Conservation (phyloP, 345 rosid genomes). For the Trapa bicornis region DNA sequence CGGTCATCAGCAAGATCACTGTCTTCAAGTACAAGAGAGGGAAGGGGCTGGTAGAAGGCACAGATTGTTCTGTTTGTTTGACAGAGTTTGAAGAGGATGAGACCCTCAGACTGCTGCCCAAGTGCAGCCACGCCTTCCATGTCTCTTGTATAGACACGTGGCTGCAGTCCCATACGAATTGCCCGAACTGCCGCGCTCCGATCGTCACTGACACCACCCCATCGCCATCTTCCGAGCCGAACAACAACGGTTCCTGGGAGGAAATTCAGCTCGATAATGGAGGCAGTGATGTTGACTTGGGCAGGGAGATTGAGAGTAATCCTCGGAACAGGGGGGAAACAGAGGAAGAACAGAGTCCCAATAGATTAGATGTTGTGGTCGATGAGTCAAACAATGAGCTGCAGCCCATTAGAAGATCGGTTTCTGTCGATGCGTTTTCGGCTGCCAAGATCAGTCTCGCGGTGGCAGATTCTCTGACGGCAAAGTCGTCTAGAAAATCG, state of each 20-base stretch:
- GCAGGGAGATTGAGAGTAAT: constrained; percentile 1
- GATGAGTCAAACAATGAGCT: constrained; percentile 13
- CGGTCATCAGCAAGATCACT: constrained; percentile 43
- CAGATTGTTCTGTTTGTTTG: constrained; percentile 70
- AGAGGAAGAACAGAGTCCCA: constrained; percentile 10
- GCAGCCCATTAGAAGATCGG: constrained; percentile 50
- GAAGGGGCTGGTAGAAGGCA: constrained; percentile 50
- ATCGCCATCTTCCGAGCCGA: constrained; percentile 6
- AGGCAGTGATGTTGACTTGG: constrained; percentile 8
- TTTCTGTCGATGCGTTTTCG: constrained; percentile 53
- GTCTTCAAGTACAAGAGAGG: constrained; percentile 34
- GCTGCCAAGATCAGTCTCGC: constrained; percentile 35
- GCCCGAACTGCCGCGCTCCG: constrained; percentile 58
- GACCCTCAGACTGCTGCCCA: constrained; percentile 47
- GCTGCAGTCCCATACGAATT: constrained; percentile 57
- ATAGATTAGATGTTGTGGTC: constrained; percentile 7
- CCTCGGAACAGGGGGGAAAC: constrained; percentile 8
- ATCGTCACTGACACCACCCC: constrained; percentile 14
- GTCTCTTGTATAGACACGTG: constrained; percentile 62
- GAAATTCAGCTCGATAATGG: constrained; percentile 17
- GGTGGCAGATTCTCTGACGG: constrained; percentile 9
- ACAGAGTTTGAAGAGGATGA: constrained; percentile 61
- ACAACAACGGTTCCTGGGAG: not conserved
- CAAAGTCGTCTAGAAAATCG: constrained; percentile 10
- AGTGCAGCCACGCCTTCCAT: constrained; percentile 74